Conservation (phyloP, 306 rosid genomes). For the Cicer yamashitae region DNA sequence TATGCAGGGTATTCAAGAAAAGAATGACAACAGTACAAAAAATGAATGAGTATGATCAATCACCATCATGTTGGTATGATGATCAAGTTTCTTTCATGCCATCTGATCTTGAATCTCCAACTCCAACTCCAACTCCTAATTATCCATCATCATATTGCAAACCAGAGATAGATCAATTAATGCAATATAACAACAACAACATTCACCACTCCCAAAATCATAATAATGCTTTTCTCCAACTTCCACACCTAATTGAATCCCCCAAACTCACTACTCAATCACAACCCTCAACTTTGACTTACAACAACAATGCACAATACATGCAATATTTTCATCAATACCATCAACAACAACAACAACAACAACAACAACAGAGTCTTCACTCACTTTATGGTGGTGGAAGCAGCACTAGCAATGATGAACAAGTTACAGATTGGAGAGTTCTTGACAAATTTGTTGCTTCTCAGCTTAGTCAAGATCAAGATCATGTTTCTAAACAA, state of each 20-base stretch:
- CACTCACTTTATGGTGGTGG: conserved; percentile 37
- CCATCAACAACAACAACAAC: background rate
- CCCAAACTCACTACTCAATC: conserved; percentile 61
- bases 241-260: conserved; percentile 75
- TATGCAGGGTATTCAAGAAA: conserved; percentile 89
- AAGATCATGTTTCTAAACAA: conserved; percentile 53
- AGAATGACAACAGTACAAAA: conserved; percentile 61
- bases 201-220: conserved; percentile 46
- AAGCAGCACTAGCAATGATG: conserved; percentile 25
- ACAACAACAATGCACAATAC: conserved; percentile 51
- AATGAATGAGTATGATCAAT: conserved; percentile 66
- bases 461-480: conserved; percentile 75
- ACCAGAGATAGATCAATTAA: conserved; percentile 57
- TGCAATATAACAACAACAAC: conserved; percentile 51
- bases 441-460: conserved; percentile 86
- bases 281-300: conserved; percentile 46
- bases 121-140: conserved; percentile 56
- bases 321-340: conserved; percentile 41
- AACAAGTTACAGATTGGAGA: conserved; percentile 79
- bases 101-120: conserved; percentile 65
- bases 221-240: conserved; percentile 68
- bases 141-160: conserved; percentile 63
- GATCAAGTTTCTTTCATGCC: conserved; percentile 82
- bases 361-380: conserved; percentile 24
- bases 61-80: conserved; percentile 76